Evolutionary conservation across 805 yeast species (phyloP), one percentile per base, ranked within the genome.

Genomic region (Candida silvatica): DNA sequence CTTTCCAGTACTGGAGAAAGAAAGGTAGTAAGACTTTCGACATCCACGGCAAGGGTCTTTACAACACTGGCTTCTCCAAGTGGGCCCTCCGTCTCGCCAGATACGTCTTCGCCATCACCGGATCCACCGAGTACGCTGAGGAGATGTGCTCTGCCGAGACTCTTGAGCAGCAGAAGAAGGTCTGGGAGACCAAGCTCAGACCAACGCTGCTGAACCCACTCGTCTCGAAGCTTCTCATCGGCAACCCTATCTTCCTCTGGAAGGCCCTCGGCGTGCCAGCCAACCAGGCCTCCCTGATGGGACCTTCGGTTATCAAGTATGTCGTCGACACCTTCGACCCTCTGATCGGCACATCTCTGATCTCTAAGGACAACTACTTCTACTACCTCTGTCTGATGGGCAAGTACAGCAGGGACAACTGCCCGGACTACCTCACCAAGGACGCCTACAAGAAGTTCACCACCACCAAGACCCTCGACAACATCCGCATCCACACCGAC

Each of bases 211-310:
- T 81, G 59, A 80, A 79, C 49, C 82, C 84, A 16, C 45, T 80
- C 34, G 78, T 82, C 36, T 76, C 82, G 14, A 72, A 73, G 34
- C 48, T 80, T 20, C 61, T 84, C 34, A 70, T 84, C 28, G 87
- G 87, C n/a, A 84, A 83, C 55, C 88, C 90, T 16, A 55, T 82
- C n/a, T 83, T 83, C 54, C 64, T 84, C 38, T 83, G 94, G 94
- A 82, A 80, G 53, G 94, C 94, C 0, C 65, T 84, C 17, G 94
- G 94, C n/a, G 94, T 83, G 31, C 94, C 94, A 5, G 74, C 78
- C 6, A 83, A 84, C 51, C 94, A 83, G 61, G 87, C 92, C 5
- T 64, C 74, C 20, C 71, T 84, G 79, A 82, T 84, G 74, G 85
- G 81, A 17, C 63, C 71, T 14, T 77, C 87, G 0, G 77, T 81